A percentile compares a stretch with the other conserved stretches of the same genome.
Conservation (phyloP, 371 early-diverging fungal species). For the Actinomortierella ambigua region DNA sequence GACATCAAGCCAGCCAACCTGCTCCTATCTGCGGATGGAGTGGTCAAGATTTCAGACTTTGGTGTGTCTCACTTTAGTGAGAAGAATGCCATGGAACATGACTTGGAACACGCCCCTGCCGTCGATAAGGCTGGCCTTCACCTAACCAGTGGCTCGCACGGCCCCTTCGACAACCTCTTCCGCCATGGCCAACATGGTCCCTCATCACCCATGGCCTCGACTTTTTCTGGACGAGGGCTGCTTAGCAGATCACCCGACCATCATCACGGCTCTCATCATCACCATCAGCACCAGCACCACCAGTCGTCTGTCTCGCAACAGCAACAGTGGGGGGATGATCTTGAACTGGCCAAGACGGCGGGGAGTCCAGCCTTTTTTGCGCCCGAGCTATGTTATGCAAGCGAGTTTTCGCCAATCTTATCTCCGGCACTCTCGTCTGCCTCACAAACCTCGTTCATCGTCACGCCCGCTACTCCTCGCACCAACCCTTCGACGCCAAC, state of each 20-base stretch:
- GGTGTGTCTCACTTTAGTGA: conserved; percentile 87
- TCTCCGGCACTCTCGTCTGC: conserved; percentile 31
- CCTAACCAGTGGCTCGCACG: too few relatives aligned
- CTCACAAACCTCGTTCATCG: conserved; percentile 34
- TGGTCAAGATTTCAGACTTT: conserved; percentile 95
- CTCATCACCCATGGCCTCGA: conserved; percentile 14
- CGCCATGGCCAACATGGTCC: conserved; percentile 16
- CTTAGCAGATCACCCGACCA: conserved; percentile 2
- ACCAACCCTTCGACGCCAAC: conserved; percentile 28
- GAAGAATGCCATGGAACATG: conserved; percentile 34
- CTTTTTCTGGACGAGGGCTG: conserved; percentile 14
- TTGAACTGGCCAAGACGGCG: conserved; percentile 92
- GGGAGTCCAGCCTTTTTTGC: conserved; percentile 98
- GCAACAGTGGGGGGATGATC: conserved; percentile 54
- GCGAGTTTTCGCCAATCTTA: conserved; percentile 39
- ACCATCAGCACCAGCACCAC: conserved; percentile 10
- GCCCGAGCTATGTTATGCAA: conserved; percentile 90
- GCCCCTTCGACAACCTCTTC: conserved; percentile 32
- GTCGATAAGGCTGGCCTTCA: conserved; percentile 14
- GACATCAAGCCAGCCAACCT: conserved; percentile 97
- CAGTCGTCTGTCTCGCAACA: conserved; percentile 2
- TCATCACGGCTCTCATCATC: background rate
- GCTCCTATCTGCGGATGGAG: conserved; percentile 66
- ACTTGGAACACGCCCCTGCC: conserved; percentile 17
- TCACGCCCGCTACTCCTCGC: conserved; percentile 16